Evolutionary conservation across 1,139 yeast genomes (phyloP), one percentile per base, ranked within the genome.

Genomic region (Geotrichum histeridarum): DNA sequence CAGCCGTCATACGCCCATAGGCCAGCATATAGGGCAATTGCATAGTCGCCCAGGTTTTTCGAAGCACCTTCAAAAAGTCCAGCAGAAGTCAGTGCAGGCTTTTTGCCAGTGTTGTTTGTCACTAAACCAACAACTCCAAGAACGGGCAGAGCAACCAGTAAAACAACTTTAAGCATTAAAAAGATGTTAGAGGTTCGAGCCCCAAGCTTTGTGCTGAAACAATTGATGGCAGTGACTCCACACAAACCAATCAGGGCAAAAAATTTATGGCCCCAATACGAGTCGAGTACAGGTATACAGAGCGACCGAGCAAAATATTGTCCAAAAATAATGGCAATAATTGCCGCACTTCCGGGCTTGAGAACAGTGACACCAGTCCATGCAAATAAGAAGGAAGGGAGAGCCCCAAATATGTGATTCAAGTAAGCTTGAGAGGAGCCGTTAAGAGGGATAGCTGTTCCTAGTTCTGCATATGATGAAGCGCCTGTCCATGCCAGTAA

Each of bases 1-100:
- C 77, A 73, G 30, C 77, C 77, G 53, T 73, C 77, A 54, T 70
- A 73, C 0, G 77, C 77, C 77, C 77, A 73, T 2, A 74, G 61
- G 0, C 74, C 77, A 1, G 75, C 76, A 56, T 71, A 73, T 14
- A 74, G 60, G 0, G 77, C 77, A 12, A 70, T 64, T 2, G 76
- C 73, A 46, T 70, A 66, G 37, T 66, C 65, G 27, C 73, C 70
- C 9, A 70, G 51, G 11, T 66, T 59, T 7, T 54, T 55, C 4
- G 69, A 62, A 0, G 71, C 61, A 1, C 71, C 73, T 8, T 60
- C 61, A 54, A 69, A 70, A 44, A 64, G 51, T 11, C 64, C 64
- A 8, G 57, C 56, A 1, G 59, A 52, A 9, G 60, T 36, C 47
- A 61, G 54, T 8, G 61, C 61, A 33, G 65, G 58, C 5, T 70